Evolutionary conservation across 805 yeast genomes (phyloP).

Genomic region (Saccharomycopsis sp.): DNA sequence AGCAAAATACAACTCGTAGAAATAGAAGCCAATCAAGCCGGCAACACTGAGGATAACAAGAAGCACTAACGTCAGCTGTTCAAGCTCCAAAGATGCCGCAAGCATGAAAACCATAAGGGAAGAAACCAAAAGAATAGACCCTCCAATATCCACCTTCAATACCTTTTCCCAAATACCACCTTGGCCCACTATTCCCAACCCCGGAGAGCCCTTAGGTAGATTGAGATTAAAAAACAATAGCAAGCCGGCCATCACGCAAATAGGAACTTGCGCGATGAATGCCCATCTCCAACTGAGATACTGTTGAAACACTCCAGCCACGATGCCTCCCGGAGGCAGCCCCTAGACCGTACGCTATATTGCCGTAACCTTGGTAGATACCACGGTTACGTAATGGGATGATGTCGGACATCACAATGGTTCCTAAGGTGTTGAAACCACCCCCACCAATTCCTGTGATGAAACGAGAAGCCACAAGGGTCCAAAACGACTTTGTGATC

Average conservation of each 20-base stretch:
- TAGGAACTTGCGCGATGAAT: slow-evolving; percentile 47
- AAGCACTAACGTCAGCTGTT: slow-evolving; percentile 41
- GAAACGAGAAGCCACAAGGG: slow-evolving; percentile 50
- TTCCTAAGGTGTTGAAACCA: slow-evolving; percentile 68
- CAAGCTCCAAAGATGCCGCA: slow-evolving; percentile 51
- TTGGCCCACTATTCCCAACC: slow-evolving; percentile 44
- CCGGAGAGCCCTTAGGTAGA: slow-evolving; percentile 45
- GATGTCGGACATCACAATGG: slow-evolving; percentile 71
- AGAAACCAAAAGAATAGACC: slow-evolving; percentile 52
- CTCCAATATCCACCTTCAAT: slow-evolving; percentile 59
- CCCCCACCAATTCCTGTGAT: slow-evolving; percentile 91
- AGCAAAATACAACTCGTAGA: slow-evolving; percentile 45
- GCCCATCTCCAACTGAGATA: slow-evolving; percentile 63
- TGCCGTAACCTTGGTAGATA: slow-evolving; percentile 71
- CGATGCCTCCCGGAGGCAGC: slow-evolving; percentile 60
- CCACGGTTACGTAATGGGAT: slow-evolving; percentile 74
- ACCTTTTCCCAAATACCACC: slow-evolving; percentile 38
- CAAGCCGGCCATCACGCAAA: slow-evolving; percentile 36
- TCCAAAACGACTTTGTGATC: slow-evolving; percentile 28
- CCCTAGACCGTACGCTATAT: slow-evolving; percentile 65
- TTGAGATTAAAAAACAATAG: slow-evolving; percentile 34
- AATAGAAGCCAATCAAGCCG: slow-evolving; percentile 37
- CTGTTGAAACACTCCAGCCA: slow-evolving; percentile 50
- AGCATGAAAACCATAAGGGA: slow-evolving; percentile 53
- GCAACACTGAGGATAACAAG: slow-evolving; percentile 32